Evolutionary conservation across 2,329 filamentous ascomycete genomes (phyloP), one percentile per base, ranked within the genome.

Genomic region (Fusarium verticillioides): DNA sequence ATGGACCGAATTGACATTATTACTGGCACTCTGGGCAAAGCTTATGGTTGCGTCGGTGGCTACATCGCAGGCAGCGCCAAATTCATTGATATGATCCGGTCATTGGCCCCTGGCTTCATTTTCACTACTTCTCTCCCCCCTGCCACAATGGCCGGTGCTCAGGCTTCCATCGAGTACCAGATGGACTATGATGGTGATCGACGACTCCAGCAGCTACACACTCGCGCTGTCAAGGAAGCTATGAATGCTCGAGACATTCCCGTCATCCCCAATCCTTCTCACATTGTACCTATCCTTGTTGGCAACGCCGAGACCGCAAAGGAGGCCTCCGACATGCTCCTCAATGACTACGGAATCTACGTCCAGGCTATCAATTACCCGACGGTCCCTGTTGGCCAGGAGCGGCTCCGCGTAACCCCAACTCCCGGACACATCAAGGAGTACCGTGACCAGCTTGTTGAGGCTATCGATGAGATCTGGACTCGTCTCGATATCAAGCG

Each of bases 341-440:
- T 99, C 19, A 91, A 93, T 75, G 93, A 97, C 75, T 93, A 97
- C 86, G 90, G 91, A 70, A 98, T 99, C 81, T 99, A 99, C 81
- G 96, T 99, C 32, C 96, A 99, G 85, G 95, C 94, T 62, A 98
- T 99, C 88, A 99, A 99, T 86, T 98, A 98, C 84, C 96, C 96
- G 5, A 99, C 96, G 58, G 96, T 99, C 6, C 96, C 96, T 5
- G 94, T 97, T 11, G 96, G 96, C n/a, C 95, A 99, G 86, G 96
- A 99, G 84, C 92, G 96, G 66, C 92, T 99, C 63, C 93, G 96
- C 75, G 94, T 99, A 82, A 99, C 96, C 4, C 96, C 96, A 0
- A 99, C 96, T 2, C 96, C 96, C 0, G 96, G 96, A 47, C 96
- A 99, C 82, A 90, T 90, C 62, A 93, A 93, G 83, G 90, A 94